These are phyloP conservation scores for Phyllostachys edulis DNA, from an alignment of 176 grass and related monocot species.

Conservation along the genomic window DNA sequence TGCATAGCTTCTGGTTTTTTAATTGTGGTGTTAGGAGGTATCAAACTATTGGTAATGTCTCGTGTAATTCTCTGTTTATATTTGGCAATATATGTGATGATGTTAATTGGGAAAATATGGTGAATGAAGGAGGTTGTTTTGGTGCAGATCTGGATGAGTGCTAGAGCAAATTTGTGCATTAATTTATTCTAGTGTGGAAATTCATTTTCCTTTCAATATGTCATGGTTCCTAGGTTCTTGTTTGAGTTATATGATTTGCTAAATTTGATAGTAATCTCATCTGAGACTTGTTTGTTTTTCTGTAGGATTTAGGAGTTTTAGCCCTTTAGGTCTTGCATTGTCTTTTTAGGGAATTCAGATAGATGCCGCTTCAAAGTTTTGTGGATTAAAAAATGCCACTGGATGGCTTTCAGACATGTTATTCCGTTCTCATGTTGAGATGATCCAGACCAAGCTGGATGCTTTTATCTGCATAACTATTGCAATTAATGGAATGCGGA, in stretches of 20 bases:
- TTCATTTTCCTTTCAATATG: too few relatives aligned
- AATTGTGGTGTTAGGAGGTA: too few relatives aligned
- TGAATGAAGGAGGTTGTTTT: too few relatives aligned
- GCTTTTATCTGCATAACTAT: constrained; percentile 19
- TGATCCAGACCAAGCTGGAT: constrained; percentile 23
- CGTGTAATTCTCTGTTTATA: too few relatives aligned
- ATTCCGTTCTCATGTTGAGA: constrained; percentile 13
- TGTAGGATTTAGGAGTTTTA: neutral
- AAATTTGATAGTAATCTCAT: constrained; percentile 2
- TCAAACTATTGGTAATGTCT: too few relatives aligned
- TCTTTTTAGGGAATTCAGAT: constrained; percentile 21
- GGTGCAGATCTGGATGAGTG: too few relatives aligned
- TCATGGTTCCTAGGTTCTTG: neutral
- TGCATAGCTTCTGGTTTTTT: too few relatives aligned
- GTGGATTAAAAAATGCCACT: neutral
- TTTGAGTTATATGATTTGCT: constrained; percentile 8
- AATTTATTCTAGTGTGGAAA: too few relatives aligned
- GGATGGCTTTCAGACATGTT: neutral
- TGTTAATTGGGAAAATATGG: too few relatives aligned
- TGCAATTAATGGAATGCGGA: constrained; percentile 28
- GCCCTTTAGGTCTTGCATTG: constrained; percentile 7
- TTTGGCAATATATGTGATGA: too few relatives aligned
- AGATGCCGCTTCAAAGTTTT: neutral
- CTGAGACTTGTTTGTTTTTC: constrained; percentile 17
- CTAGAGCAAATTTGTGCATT: too few relatives aligned